Evolutionary conservation across 306 rosid species (phyloP).

Genomic region (Hippophae rhamnoides): DNA sequence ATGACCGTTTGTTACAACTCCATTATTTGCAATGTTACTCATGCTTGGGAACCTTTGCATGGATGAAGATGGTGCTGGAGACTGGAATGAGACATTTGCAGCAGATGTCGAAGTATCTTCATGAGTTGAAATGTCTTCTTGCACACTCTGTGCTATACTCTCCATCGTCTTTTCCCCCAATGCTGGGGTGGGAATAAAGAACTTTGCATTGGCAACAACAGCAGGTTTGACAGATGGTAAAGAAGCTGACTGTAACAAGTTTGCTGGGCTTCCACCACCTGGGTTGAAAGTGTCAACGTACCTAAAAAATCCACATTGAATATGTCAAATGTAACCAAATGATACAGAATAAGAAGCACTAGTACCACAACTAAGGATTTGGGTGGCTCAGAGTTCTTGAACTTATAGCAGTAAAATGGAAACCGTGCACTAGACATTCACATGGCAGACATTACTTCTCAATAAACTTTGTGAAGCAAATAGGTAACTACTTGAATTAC

Average conservation of each 20-base stretch:
- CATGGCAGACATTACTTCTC: too few species aligned
- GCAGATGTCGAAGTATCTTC: constrained; percentile 42
- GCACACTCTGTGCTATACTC: constrained; percentile 49
- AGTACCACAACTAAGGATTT: too few species aligned
- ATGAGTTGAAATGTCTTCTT: constrained; percentile 33
- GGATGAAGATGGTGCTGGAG: constrained; percentile 25
- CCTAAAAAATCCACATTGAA: constrained; percentile 33
- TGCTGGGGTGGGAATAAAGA: constrained; percentile 61
- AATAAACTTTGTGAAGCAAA: too few species aligned
- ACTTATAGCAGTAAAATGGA: too few species aligned
- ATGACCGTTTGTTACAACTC: constrained; percentile 9
- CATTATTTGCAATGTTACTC: constrained; percentile 41
- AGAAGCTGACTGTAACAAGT: constrained; percentile 63
- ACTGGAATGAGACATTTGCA: constrained; percentile 32
- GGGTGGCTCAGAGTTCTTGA: too few species aligned
- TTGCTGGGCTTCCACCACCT: constrained; percentile 58
- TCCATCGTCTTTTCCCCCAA: constrained; percentile 47
- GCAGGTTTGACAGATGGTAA: constrained; percentile 55
- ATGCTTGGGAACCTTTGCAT: constrained; percentile 66
- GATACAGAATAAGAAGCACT: too few species aligned
- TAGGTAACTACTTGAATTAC: too few species aligned
- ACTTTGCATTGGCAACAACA: constrained; percentile 56
- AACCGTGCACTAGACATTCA: too few species aligned
- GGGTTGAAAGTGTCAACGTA: constrained; percentile 93
- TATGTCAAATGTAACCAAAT: too few species aligned